Evolutionary conservation across 1,284 basidiomycete genomes (phyloP).

Genomic region (Fomitopsis palustris): DNA sequence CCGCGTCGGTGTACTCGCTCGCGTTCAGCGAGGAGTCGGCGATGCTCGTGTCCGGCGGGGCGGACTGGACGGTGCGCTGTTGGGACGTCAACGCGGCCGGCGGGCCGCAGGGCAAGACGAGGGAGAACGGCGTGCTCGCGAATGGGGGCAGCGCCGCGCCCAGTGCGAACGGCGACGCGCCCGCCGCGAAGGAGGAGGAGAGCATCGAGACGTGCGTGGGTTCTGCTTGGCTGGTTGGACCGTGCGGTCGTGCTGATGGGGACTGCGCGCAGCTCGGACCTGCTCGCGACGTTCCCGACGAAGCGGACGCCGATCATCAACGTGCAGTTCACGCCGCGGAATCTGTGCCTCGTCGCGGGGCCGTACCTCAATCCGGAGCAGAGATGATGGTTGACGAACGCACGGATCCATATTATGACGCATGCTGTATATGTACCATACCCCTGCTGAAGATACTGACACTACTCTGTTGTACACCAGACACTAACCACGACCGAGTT

Average conservation of each 20-base stretch:
- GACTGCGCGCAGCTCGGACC: constrained; percentile 65
- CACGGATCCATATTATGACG: neutral
- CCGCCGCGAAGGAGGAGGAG: constrained; percentile 38
- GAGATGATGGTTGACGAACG: constrained; percentile 37
- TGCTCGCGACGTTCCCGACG: constrained; percentile 89
- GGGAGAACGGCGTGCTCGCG: constrained; percentile 47
- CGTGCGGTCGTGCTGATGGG: neutral
- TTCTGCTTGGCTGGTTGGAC: neutral
- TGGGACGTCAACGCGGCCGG: constrained; percentile 93
- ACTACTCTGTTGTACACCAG: neutral
- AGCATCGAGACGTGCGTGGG: constrained; percentile 58
- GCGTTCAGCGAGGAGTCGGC: constrained; percentile 91
- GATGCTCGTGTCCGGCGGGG: constrained; percentile 83
- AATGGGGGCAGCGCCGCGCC: constrained; percentile 23
- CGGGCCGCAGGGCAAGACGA: constrained; percentile 50
- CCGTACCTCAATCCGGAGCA: constrained; percentile 54
- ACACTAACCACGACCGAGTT: no score
- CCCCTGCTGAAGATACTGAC: neutral
- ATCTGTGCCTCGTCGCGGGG: constrained; percentile 90
- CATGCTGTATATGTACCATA: neutral
- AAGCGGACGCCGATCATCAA: constrained; percentile 93
- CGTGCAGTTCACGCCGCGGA: constrained; percentile 92
- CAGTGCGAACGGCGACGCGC: constrained; percentile 13
- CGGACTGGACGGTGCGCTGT: constrained; percentile 93
- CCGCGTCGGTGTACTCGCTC: constrained; percentile 84